These are phyloP conservation scores for Emydomyces testavorans DNA, from an alignment of 2,329 filamentous ascomycete species.

Conservation along the genomic window DNA sequence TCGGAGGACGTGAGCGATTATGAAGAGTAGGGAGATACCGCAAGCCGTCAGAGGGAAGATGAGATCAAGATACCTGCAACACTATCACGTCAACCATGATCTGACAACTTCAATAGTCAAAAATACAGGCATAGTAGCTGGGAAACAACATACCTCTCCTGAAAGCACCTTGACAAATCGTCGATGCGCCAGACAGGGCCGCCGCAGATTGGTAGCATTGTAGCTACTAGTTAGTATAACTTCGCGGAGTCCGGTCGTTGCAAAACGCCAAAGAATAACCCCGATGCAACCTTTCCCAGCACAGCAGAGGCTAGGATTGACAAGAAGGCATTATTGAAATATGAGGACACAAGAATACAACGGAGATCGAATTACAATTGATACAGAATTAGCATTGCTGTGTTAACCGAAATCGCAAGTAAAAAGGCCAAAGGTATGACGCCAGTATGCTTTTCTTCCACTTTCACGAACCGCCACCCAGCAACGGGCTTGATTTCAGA, in stretches of 20 bases:
- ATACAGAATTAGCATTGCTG: background rate
- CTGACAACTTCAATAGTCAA: background rate
- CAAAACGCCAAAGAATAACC: background rate
- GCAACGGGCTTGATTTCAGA: background rate
- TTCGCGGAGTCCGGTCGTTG: background rate
- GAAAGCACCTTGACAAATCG: constrained; percentile 52
- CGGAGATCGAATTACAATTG: background rate
- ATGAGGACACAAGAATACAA: background rate
- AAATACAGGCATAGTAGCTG: background rate
- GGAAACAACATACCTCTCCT: constrained; percentile 38
- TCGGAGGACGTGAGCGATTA: constrained; percentile 48
- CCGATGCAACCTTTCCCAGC: background rate
- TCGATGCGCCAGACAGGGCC: constrained; percentile 49
- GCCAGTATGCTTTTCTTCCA: background rate
- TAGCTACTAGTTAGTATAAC: constrained; percentile 5
- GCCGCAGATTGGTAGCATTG: constrained; percentile 47
- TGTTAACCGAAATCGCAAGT: background rate
- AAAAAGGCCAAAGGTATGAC: background rate
- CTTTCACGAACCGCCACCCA: background rate
- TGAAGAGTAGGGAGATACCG: constrained; percentile 55
- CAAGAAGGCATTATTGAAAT: background rate
- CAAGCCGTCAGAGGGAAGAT: constrained; percentile 65
- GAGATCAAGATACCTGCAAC: constrained; percentile 53
- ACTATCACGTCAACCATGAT: background rate
- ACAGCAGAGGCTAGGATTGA: background rate